Base-by-base conservation (phyloP, 257 asterid genomes). In the Fraxinus quadrangulata region DNA sequence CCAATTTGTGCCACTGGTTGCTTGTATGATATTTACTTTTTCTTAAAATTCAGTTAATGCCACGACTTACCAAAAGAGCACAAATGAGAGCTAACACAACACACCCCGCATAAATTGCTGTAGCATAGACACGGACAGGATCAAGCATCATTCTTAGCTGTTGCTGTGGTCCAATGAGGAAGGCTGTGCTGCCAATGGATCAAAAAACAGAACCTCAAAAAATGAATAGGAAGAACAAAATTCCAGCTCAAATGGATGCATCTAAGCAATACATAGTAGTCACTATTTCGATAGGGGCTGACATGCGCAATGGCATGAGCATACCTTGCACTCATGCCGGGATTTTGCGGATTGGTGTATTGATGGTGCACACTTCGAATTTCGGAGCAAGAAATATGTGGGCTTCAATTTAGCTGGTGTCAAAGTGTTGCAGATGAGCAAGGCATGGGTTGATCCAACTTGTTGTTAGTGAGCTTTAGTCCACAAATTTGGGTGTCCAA, bases 81-180 rank as follows among this genome's bases (percentile, higher is more conserved):
- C 94, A 93, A 68, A 93, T 87, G 74, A 96, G 97, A 84, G 99
- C 98, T 72, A 93, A 59, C 49, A 89, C 74, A 72, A 91, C 97
- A 80, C 92, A 88, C 17, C 96, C 98, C 6, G 77, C 77, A 74
- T 93, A 96, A 68, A 96, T 78, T 56, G 89, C 85, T 4, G 97
- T 90, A 54, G 99, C 97, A 81, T 90, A 92, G 76, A 88, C 39
- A 40, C 99, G 94, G 28, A 71, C 92, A 79, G 90, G 90, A 87
- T 96, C 99, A 81, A 93, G 42, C 99, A 93, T 93, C 99, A 95
- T 89, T 76, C 94, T 86, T 69, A 90, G 67, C 86, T 93, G 98
- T 19, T 87, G 93, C 81, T 63, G 66, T 68, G 94, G 89, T 82
- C 99, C 98, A 77, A 88, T 84, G 79, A 95, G 94, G 87, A 95